Percentiles rank a stretch among this genome's conserved stretches.
Conservation (phyloP, 2,329 filamentous ascomycete species). For the Fusarium sp. region DNA sequence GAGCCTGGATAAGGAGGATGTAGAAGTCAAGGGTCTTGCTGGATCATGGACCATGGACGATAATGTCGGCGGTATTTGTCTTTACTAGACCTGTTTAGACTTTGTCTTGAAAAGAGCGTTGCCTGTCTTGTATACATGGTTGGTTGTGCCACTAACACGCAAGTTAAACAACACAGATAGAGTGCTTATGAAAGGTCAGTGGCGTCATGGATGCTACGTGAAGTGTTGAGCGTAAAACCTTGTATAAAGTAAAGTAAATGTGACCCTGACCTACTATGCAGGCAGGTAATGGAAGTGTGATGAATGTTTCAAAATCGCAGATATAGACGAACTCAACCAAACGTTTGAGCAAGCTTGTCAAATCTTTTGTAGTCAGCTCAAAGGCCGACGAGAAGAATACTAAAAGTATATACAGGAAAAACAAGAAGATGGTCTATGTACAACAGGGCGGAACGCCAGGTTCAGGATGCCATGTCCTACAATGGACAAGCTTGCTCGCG, state of each 20-base stretch:
- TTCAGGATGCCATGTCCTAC: slow-evolving; percentile 21
- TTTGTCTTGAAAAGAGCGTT: not conserved
- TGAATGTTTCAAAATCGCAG: not conserved
- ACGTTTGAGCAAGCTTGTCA: slow-evolving; percentile 18
- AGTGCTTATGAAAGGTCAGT: not conserved
- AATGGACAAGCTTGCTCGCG: slow-evolving; percentile 15
- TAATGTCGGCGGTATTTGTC: slow-evolving; percentile 72
- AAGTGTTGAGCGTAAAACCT: not conserved
- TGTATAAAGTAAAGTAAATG: not conserved
- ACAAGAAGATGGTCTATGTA: slow-evolving; percentile 29
- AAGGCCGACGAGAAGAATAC: slow-evolving; percentile 12
- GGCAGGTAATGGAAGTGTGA: not conserved
- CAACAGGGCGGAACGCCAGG: slow-evolving; percentile 28
- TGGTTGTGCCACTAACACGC: not conserved
- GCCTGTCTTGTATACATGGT: not conserved
- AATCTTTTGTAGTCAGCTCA: slow-evolving; percentile 15
- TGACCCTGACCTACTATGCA: not conserved
- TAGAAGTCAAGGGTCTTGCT: slow-evolving; percentile 74
- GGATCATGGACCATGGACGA: slow-evolving; percentile 92
- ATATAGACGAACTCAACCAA: not conserved
- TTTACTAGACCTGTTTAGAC: slow-evolving; percentile 51
- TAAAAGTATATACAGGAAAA: slow-evolving; percentile 36
- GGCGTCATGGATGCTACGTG: too few relatives aligned
- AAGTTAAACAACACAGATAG: not conserved
- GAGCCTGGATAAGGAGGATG: slow-evolving; percentile 53